Evolutionary conservation across 1,284 basidiomycete genomes (phyloP), one percentile per base, ranked within the genome.

Genomic region (Moniliophthora roreri): DNA sequence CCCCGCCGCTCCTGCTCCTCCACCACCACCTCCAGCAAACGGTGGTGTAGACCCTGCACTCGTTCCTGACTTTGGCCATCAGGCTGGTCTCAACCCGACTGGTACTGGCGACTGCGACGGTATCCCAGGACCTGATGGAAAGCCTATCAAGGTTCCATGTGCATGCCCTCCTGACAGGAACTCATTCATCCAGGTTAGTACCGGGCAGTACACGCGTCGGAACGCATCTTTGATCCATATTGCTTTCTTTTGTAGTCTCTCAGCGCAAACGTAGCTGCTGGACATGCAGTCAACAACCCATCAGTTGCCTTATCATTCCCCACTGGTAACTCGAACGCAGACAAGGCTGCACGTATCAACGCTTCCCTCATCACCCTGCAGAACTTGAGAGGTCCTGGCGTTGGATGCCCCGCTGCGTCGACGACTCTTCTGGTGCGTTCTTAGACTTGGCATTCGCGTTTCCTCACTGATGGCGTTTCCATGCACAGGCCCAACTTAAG

Each of bases 181-280:
- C 16, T 63, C 65, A 32, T 80, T 77, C 62, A 66, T 78, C 51
- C 26, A 63, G 2, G 72, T 75, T 53, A 55, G 69, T 60, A 40
- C 21, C 39, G 10, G 2, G n/a, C 2, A 2, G 2, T 40, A 1
- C 5, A 21, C n/a, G n/a, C n/a, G n/a, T n/a, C n/a, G n/a, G n/a
- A 40, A 40, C 9, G 39, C 6, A 32, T 32, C 11, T 40, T 40
- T 40, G n/a, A 11, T 9, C 9, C 13, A 7, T 40, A 3, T 42
- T 46, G 5, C 5, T n/a, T 41, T 11, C 44, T 44, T n/a, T n/a
- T n/a, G 20, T 52, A 52, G 72, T 60, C 64, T 21, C 63, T 79
- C 47, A 76, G 72, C 59, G 60, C 63, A 51, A 78, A 80, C 57
- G 70, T 79, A 47, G 71, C 67, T n/a, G 78, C 75, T 34, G 77